A percentile compares a stretch with the other conserved stretches of the same genome.
Evolutionary conservation across 2,329 filamentous ascomycete species (phyloP).

Genomic region (Clonostachys sp.): DNA sequence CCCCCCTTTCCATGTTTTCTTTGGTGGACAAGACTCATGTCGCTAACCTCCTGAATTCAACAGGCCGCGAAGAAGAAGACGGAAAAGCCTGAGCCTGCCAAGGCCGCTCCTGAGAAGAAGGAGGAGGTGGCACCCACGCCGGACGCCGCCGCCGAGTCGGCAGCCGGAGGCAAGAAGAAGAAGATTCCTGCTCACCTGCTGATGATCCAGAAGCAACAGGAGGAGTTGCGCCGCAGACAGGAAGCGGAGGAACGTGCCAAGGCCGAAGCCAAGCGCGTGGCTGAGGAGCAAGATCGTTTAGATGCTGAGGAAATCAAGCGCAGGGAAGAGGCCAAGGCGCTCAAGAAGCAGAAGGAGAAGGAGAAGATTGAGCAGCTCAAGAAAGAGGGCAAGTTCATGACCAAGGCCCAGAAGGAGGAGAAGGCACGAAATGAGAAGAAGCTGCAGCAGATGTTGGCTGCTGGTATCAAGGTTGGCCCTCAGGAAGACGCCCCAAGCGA

Average conservation of each 20-base stretch:
- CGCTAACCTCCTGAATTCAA: not conserved
- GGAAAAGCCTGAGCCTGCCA: slow-evolving; percentile 19
- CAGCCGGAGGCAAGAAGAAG: slow-evolving; percentile 71
- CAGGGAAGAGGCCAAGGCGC: slow-evolving; percentile 67
- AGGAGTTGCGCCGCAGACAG: slow-evolving; percentile 61
- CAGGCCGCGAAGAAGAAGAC: slow-evolving; percentile 79
- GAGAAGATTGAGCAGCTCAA: slow-evolving; percentile 83
- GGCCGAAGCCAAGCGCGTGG: slow-evolving; percentile 60
- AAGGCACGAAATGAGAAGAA: slow-evolving; percentile 76
- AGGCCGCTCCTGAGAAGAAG: slow-evolving; percentile 41
- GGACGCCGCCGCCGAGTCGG: slow-evolving; percentile 39
- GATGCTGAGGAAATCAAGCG: slow-evolving; percentile 65
- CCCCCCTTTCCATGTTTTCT: not conserved
- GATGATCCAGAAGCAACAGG: slow-evolving; percentile 77
- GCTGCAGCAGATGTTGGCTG: slow-evolving; percentile 79
- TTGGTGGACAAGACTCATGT: not conserved
- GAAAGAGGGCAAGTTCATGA: slow-evolving; percentile 82
- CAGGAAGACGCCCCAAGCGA: slow-evolving; percentile 46
- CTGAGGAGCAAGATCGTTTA: slow-evolving; percentile 61
- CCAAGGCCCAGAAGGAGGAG: slow-evolving; percentile 80
- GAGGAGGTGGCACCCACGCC: slow-evolving; percentile 49
- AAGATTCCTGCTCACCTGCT: slow-evolving; percentile 76
- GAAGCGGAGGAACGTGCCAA: slow-evolving; percentile 60
- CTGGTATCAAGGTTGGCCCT: slow-evolving; percentile 68
- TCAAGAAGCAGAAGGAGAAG: slow-evolving; percentile 83